A percentile compares a stretch with the other conserved stretches of the same genome.
phyloP scores from a whole-genome alignment of 495 filamentous ascomycete species.

The Hypoxylon fragiforme region DNA sequence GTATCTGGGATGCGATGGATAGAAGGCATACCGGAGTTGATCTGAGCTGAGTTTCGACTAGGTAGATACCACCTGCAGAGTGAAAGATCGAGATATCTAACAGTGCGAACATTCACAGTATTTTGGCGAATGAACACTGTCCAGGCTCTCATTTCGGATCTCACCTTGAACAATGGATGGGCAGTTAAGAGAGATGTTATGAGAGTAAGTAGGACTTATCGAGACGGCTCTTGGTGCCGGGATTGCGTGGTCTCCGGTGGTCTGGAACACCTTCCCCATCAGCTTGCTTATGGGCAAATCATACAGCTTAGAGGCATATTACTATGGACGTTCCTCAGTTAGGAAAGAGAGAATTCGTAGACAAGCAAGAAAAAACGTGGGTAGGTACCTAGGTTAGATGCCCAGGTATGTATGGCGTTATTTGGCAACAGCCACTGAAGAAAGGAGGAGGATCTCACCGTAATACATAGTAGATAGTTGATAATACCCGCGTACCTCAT shows the following conservation, averaged over 20 bases:
- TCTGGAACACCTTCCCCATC: constrained; percentile 18
- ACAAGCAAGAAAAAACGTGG: no score
- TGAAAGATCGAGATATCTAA: no score
- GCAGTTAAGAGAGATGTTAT: constrained; percentile 17
- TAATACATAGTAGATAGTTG: background rate
- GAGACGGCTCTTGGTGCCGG: background rate
- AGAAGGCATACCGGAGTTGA: no score
- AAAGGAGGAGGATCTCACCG: background rate
- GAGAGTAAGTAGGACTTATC: constrained; percentile 1
- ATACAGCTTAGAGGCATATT: no score
- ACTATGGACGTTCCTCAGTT: constrained; percentile 20
- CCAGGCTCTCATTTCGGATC: no score
- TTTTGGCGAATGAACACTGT: no score
- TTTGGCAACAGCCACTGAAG: background rate
- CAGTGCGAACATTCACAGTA: no score
- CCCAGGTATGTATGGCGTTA: background rate
- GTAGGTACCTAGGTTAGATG: background rate
- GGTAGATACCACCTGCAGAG: no score
- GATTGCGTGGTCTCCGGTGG: constrained; percentile 13
- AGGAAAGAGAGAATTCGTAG: constrained; percentile 5
- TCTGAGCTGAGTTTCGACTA: no score
- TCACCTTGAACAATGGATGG: constrained; percentile 12
- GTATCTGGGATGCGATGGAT: no score
- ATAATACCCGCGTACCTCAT: constrained; percentile 4
- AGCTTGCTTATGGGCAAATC: constrained; percentile 12